phyloP scores from a whole-genome alignment of 257 asterid genomes.

The Ballota nigra region DNA sequence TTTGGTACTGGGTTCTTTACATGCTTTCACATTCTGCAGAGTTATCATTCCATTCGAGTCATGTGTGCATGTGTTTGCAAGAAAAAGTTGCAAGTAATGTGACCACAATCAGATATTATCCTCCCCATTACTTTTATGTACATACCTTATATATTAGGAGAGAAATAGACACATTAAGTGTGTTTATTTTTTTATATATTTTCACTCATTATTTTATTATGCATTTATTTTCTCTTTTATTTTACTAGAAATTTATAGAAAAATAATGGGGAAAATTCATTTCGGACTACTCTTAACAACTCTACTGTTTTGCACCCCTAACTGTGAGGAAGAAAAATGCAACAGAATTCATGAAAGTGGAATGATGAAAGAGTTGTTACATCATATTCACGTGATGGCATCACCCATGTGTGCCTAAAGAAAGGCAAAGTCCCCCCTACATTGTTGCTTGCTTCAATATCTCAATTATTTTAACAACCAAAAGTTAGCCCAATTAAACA shows the following conservation, averaged over 20 bases:
- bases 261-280: too few relatives aligned
- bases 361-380: constrained; percentile 19
- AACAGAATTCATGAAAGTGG: constrained; percentile 16
- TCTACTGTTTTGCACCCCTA: background rate
- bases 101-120: too few relatives aligned
- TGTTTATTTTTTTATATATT: too few relatives aligned
- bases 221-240: too few relatives aligned
- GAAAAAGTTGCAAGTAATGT: constrained; percentile 31
- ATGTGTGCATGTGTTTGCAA: constrained; percentile 34
- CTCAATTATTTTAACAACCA: constrained; percentile 3
- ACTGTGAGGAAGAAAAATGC: constrained; percentile 7
- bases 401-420: constrained; percentile 29
- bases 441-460: constrained; percentile 21
- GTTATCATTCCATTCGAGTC: constrained; percentile 43
- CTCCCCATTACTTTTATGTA: too few relatives aligned
- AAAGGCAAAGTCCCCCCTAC: constrained; percentile 21
- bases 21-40: constrained; percentile 38
- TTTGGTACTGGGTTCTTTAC: constrained; percentile 7
- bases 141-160: too few relatives aligned
- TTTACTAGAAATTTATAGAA: too few relatives aligned
- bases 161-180: too few relatives aligned
- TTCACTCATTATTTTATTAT: too few relatives aligned
- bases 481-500: background rate
- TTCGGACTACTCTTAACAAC: too few relatives aligned
- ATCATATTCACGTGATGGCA: constrained; percentile 47